Evolutionary conservation across 495 filamentous ascomycete genomes (phyloP).

Genomic region (Neurospora tetraspora): DNA sequence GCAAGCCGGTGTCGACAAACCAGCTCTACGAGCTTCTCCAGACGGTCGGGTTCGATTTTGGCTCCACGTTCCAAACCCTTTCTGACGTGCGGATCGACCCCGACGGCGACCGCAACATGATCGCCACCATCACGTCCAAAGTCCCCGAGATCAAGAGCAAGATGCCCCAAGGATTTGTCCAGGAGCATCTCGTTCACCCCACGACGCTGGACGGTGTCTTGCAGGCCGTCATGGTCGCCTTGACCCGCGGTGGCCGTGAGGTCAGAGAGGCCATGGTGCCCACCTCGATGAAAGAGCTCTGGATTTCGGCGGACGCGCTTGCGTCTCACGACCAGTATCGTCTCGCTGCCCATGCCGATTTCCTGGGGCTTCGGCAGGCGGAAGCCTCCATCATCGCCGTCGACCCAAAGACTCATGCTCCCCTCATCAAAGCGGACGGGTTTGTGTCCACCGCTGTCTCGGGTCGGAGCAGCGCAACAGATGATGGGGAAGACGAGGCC

Average conservation of each 20-base stretch:
- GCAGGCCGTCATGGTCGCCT: constrained; percentile 4
- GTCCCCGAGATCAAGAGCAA: neutral
- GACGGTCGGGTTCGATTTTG: constrained; percentile 15
- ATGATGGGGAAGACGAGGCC: neutral
- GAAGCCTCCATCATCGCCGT: neutral
- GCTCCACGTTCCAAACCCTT: constrained; percentile 8
- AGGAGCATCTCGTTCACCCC: constrained; percentile 3
- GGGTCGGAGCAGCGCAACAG: neutral
- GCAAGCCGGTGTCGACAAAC: neutral
- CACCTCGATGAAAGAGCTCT: constrained; percentile 5
- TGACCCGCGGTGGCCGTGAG: neutral
- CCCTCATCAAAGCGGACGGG: constrained; percentile 1
- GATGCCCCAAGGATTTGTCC: neutral
- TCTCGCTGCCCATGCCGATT: neutral
- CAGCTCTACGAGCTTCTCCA: constrained; percentile 8
- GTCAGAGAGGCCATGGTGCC: constrained; percentile 6
- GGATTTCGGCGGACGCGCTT: constrained; percentile 1
- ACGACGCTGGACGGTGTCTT: constrained; percentile 1
- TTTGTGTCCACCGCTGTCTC: constrained; percentile 1
- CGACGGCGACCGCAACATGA: neutral
- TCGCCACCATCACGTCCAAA: neutral
- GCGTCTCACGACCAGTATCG: neutral
- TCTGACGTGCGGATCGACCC: neutral
- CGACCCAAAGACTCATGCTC: neutral
- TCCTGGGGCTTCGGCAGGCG: neutral